Evolutionary conservation across 176 grass and related monocot species (phyloP).

Genomic region (Calamus simplicifolius): DNA sequence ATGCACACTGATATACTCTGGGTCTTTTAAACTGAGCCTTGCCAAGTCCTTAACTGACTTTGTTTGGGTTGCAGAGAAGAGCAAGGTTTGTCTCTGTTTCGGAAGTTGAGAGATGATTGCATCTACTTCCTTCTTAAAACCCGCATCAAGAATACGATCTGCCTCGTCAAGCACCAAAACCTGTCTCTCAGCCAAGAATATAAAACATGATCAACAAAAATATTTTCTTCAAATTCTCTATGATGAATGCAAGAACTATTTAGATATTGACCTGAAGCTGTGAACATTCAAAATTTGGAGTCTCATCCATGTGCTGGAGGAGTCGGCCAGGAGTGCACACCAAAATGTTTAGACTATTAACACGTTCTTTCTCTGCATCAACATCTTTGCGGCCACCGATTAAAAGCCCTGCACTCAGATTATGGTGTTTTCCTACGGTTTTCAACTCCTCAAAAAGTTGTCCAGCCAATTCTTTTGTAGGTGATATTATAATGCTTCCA

Average conservation of each 20-base stretch:
- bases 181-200: conserved; percentile 35
- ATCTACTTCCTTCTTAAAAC: conserved; percentile 61
- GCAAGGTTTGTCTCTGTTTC: conserved; percentile 64
- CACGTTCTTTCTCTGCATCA: conserved; percentile 52
- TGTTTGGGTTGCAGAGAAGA: conserved; percentile 92
- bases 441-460: conserved; percentile 73
- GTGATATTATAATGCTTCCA: conserved; percentile 75
- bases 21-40: conserved; percentile 79
- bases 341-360: conserved; percentile 75
- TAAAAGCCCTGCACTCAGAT: conserved; percentile 53
- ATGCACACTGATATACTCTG: conserved; percentile 89
- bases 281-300: conserved; percentile 73
- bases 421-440: conserved; percentile 42
- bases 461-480: conserved; percentile 72
- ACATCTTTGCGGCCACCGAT: conserved; percentile 76
- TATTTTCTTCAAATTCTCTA: neutral
- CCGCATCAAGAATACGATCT: conserved; percentile 80
- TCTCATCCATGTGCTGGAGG: conserved; percentile 86
- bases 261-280: conserved; percentile 65
- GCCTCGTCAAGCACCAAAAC: conserved; percentile 94
- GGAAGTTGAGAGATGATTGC: conserved; percentile 70
- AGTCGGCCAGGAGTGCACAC: conserved; percentile 86
- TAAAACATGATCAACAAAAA: neutral
- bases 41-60: conserved; percentile 89
- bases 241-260: conserved; percentile 8